These are phyloP conservation scores for Colletotrichum incanum DNA, from an alignment of 2,329 filamentous ascomycete genomes.

Conservation along the genomic window DNA sequence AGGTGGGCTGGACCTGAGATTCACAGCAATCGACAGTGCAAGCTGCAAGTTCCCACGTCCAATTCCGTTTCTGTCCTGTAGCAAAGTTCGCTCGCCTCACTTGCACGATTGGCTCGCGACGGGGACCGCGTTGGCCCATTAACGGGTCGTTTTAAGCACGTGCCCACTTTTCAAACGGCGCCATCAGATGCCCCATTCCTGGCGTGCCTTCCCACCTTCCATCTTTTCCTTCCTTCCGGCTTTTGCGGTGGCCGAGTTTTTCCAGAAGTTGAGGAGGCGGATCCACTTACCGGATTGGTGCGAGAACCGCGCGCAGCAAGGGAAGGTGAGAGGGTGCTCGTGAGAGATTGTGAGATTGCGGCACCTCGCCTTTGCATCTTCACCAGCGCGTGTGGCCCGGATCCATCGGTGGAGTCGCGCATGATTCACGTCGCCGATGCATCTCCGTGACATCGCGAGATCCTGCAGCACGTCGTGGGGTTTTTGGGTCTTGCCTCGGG, in stretches of 20 bases:
- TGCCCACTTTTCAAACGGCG: constrained; percentile 39
- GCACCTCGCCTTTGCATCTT: constrained; percentile 25
- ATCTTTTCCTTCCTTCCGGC: constrained; percentile 31
- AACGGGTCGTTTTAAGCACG: constrained; percentile 30
- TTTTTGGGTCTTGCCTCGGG: constrained; percentile 6
- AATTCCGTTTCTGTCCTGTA: constrained; percentile 6
- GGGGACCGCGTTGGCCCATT: constrained; percentile 38
- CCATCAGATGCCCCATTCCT: constrained; percentile 15
- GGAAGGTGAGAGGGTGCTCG: neutral
- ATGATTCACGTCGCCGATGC: constrained; percentile 40
- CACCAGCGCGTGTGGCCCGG: constrained; percentile 5
- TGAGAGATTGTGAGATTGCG: constrained; percentile 3
- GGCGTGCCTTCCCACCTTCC: constrained; percentile 19
- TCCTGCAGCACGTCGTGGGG: constrained; percentile 27
- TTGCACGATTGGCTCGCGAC: constrained; percentile 41
- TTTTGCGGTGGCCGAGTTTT: constrained; percentile 39
- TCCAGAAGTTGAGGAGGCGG: constrained; percentile 40
- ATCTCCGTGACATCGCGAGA: constrained; percentile 36
- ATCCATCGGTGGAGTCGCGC: constrained; percentile 33
- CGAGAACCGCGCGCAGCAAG: constrained; percentile 12
- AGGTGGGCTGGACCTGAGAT: constrained; percentile 3
- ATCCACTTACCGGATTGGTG: constrained; percentile 24
- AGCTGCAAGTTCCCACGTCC: constrained; percentile 4
- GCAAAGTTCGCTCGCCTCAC: constrained; percentile 41
- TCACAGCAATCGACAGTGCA: constrained; percentile 14